Conservation (phyloP, 331 rosid genomes). For the Phaseolus coccineus region DNA sequence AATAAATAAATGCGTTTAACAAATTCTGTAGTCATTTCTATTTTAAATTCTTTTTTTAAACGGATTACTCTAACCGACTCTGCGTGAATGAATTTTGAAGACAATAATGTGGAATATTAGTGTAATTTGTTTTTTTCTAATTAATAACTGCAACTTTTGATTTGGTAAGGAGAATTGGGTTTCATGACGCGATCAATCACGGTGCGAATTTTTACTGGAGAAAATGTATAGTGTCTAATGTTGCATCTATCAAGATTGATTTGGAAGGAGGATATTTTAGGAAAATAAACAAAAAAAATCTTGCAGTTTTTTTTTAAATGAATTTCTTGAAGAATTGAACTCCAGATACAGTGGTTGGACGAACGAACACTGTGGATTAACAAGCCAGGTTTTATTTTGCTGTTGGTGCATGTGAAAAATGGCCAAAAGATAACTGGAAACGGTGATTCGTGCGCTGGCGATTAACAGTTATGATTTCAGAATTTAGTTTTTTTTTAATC, state of each 20-base stretch:
- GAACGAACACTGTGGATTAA: neutral
- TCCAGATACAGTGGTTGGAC: neutral
- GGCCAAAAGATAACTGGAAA: neutral
- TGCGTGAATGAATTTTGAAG: too few relatives aligned
- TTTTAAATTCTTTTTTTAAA: too few relatives aligned
- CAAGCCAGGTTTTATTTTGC: neutral
- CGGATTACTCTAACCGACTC: neutral
- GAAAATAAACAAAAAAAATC: too few relatives aligned
- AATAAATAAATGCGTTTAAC: too few relatives aligned
- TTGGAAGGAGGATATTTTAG: neutral
- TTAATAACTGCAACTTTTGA: neutral
- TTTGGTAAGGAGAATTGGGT: neutral
- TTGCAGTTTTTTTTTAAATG: too few relatives aligned
- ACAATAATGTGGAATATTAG: neutral
- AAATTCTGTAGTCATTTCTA: too few relatives aligned
- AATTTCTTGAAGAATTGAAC: neutral
- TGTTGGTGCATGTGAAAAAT: neutral
- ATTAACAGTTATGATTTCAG: neutral
- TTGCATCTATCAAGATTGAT: neutral
- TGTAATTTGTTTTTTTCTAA: too few relatives aligned
- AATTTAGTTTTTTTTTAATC: neutral
- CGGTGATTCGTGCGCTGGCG: neutral
- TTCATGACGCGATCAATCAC: neutral
- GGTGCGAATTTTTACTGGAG: neutral
- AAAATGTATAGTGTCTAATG: neutral